Evolutionary conservation across 2,329 filamentous ascomycete species (phyloP), one percentile per base, ranked within the genome.

Genomic region (Fusarium haematococcum): DNA sequence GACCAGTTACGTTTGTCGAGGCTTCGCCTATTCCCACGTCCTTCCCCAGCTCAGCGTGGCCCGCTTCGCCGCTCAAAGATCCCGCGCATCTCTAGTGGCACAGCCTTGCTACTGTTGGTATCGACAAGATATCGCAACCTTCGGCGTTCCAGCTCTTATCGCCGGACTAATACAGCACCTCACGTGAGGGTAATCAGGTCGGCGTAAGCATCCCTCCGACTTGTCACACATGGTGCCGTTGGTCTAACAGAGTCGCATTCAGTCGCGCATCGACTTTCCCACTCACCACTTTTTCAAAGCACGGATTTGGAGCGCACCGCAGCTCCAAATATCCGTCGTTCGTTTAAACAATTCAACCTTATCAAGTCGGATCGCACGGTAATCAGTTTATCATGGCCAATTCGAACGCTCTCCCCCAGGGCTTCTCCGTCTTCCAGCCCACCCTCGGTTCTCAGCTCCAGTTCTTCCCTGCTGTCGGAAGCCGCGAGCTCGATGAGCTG

Each of bases 391-490:
- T 63, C 59, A 84, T 84, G 82, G 48, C 75, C 41, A 70, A 69
- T 37, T 63, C 68, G 7, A 74, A 78, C 60, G 68, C 69, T 64
- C 75, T 83, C 35, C 81, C 82, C 58, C 80, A 86, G 82, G 88
- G 88, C 66, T 91, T 91, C 81, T 90, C 89, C 69, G 85, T 92
- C 80, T 90, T 87, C 79, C 90, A 92, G 84, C 85, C 89, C 50
- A 80, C 85, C 58, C 84, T 90, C 64, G 90, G 90, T 61, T 86
- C 87, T 57, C 83, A 87, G 70, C 85, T 92, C 66, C 85, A 94
- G 83, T 91, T 94, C 88, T 83, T 91, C 80, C 88, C 94, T 84
- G 84, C 92, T 78, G 84, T 94, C 82, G 85, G 91, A 79, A 85
- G 88, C 70, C 77, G 88, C 82, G 87, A 94, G 81, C 86, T 92